phyloP scores from a whole-genome alignment of 306 rosid species.

The Prunus armeniaca region DNA sequence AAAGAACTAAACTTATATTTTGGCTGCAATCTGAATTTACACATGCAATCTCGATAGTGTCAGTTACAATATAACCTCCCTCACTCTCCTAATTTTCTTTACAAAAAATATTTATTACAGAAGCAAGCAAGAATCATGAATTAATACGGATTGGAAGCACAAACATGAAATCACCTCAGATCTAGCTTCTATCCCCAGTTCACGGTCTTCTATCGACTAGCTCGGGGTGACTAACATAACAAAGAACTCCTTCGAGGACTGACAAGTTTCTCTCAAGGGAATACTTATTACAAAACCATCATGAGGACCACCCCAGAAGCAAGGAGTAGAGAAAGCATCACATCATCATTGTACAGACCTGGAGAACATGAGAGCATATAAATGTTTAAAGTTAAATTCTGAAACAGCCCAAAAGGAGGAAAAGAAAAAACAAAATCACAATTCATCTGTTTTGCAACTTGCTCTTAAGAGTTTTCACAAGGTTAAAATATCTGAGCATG shows the following conservation, averaged over 20 bases:
- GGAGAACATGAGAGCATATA: conserved; percentile 27
- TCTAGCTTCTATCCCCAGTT: conserved; percentile 7
- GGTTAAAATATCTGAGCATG: background rate
- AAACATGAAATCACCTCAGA: conserved; percentile 27
- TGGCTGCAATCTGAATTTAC: conserved; percentile 36
- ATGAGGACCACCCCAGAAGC: conserved; percentile 43
- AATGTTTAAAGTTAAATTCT: background rate
- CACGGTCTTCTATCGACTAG: conserved; percentile 12
- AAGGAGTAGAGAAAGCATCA: conserved; percentile 35
- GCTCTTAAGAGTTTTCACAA: background rate
- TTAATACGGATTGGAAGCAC: conserved; percentile 38
- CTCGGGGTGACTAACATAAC: conserved; percentile 28
- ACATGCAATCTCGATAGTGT: conserved; percentile 35
- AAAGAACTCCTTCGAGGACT: conserved; percentile 22
- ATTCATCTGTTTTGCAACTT: background rate
- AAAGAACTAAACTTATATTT: background rate
- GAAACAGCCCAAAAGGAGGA: background rate
- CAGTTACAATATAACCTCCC: conserved; percentile 40
- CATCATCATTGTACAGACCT: conserved; percentile 46
- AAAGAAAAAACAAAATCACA: background rate
- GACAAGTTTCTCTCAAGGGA: conserved; percentile 18
- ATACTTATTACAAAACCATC: conserved; percentile 32
- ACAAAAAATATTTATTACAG: conserved; percentile 57
- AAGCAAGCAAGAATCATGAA: conserved; percentile 62
- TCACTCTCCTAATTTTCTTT: conserved; percentile 50